These are phyloP conservation scores for Aschersonia sp. DNA, from an alignment of 2,329 filamentous ascomycete species.

Conservation along the genomic window DNA sequence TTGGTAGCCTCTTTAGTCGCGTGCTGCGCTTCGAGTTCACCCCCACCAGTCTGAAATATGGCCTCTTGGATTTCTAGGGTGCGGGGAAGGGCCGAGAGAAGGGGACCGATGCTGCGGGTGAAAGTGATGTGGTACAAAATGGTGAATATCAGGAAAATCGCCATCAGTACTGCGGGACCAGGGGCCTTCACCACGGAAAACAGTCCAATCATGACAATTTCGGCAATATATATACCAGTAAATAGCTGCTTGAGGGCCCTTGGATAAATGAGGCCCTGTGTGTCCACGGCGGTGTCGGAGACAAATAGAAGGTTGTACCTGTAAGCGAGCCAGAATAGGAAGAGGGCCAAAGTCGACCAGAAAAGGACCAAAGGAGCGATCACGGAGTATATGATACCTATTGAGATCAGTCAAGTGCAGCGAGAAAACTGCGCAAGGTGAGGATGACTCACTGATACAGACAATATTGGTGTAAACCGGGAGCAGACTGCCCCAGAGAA, in stretches of 20 bases:
- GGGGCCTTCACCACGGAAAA: constrained; percentile 55
- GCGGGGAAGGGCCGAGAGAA: constrained; percentile 58
- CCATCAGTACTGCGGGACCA: constrained; percentile 62
- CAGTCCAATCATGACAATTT: constrained; percentile 68
- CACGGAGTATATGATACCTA: constrained; percentile 61
- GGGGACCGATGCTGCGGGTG: constrained; percentile 52
- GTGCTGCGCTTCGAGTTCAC: constrained; percentile 10
- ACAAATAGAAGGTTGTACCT: constrained; percentile 80
- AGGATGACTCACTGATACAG: constrained; percentile 42
- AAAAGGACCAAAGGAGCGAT: constrained; percentile 73
- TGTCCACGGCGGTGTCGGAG: constrained; percentile 65
- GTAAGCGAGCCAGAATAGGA: constrained; percentile 71
- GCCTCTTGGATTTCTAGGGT: constrained; percentile 33
- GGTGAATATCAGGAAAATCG: constrained; percentile 61
- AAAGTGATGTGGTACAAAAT: constrained; percentile 64
- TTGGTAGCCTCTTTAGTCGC: constrained; percentile 5
- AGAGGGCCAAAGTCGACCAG: constrained; percentile 65
- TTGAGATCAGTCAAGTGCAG: neutral
- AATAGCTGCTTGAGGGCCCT: constrained; percentile 79
- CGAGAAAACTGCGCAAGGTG: no score
- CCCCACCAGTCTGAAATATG: constrained; percentile 15
- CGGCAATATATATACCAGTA: constrained; percentile 65
- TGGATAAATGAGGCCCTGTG: constrained; percentile 76
- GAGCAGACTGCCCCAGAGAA: constrained; percentile 66
- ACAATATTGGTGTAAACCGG: constrained; percentile 62